These are phyloP conservation scores for Leccinum pachyderme DNA, from an alignment of 1,284 basidiomycete species.

Conservation along the genomic window DNA sequence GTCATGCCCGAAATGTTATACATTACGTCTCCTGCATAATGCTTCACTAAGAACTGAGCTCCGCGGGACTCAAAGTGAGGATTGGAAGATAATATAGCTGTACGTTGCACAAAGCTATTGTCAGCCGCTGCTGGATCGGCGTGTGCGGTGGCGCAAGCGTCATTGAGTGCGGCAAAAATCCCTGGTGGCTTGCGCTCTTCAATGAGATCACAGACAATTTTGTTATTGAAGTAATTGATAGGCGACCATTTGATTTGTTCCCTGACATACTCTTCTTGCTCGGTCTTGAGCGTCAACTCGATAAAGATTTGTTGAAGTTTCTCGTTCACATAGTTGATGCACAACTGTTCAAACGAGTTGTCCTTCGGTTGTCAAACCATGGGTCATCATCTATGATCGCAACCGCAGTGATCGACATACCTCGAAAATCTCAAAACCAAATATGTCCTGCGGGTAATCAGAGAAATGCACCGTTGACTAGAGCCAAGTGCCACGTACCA, in stretches of 20 bases:
- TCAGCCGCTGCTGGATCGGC: constrained; percentile 97
- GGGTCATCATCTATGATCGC: neutral
- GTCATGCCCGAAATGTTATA: constrained; percentile 99
- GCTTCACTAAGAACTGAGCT: constrained; percentile 85
- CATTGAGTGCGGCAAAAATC: constrained; percentile 97
- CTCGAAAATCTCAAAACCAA: constrained; percentile 98
- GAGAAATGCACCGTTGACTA: neutral
- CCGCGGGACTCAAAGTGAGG: constrained; percentile 93
- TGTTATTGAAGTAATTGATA: constrained; percentile 97
- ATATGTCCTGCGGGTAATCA: constrained; percentile 72
- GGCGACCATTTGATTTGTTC: constrained; percentile 99
- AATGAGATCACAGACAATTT: constrained; percentile 97
- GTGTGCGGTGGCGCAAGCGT: constrained; percentile 97
- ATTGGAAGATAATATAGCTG: constrained; percentile 78
- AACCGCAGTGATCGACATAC: constrained; percentile 35
- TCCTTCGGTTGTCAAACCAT: constrained; percentile 55
- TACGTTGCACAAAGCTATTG: constrained; percentile 94
- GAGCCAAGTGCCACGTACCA: constrained; percentile 46
- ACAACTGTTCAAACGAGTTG: constrained; percentile 98
- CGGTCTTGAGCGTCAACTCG: constrained; percentile 96
- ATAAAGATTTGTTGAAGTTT: constrained; percentile 99
- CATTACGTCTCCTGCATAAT: constrained; percentile 98
- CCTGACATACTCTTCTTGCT: constrained; percentile 98
- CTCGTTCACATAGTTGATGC: constrained; percentile 99
- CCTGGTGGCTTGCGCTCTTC: constrained; percentile 96